These are phyloP conservation scores for Calcarisporium arbuscula DNA, from an alignment of 2,329 filamentous ascomycete genomes.

Conservation along the genomic window DNA sequence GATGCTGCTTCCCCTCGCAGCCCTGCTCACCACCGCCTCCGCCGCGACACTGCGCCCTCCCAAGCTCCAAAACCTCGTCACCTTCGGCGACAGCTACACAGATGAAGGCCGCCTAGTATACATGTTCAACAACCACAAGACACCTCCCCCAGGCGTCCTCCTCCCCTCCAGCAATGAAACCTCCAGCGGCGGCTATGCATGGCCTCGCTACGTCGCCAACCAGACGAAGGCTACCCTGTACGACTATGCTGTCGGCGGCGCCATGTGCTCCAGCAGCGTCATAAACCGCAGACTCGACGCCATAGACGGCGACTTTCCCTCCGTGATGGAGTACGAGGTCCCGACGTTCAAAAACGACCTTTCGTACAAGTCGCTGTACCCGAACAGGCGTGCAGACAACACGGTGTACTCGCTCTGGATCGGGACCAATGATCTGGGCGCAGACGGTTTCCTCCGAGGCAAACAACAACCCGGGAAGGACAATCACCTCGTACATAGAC, in stretches of 20 bases:
- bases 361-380: slow-evolving; percentile 30
- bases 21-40: slow-evolving; percentile 1
- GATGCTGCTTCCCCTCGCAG: no score
- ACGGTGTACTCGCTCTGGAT: slow-evolving; percentile 76
- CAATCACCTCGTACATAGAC: slow-evolving; percentile 57
- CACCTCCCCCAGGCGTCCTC: slow-evolving; percentile 54
- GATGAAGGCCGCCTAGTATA: slow-evolving; percentile 64
- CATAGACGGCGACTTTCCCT: slow-evolving; percentile 55
- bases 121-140: slow-evolving; percentile 52
- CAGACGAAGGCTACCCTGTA: slow-evolving; percentile 49
- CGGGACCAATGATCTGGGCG: slow-evolving; percentile 73
- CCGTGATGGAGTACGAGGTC: slow-evolving; percentile 55
- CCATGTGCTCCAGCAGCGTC: slow-evolving; percentile 65
- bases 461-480: slow-evolving; percentile 51
- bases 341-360: slow-evolving; percentile 49
- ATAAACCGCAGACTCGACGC: slow-evolving; percentile 45
- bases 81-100: slow-evolving; percentile 72
- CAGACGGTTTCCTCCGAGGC: slow-evolving; percentile 58
- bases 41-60: slow-evolving; percentile 1
- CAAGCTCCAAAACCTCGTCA: slow-evolving; percentile 46
- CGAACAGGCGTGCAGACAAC: slow-evolving; percentile 41
- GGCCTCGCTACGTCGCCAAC: slow-evolving; percentile 61
- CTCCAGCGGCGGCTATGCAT: slow-evolving; percentile 59
- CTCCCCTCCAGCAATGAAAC: slow-evolving; percentile 44
- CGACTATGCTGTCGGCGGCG: slow-evolving; percentile 69